phyloP scores from a whole-genome alignment of 176 grass and related monocot genomes.

The Guadua angustifolia region DNA sequence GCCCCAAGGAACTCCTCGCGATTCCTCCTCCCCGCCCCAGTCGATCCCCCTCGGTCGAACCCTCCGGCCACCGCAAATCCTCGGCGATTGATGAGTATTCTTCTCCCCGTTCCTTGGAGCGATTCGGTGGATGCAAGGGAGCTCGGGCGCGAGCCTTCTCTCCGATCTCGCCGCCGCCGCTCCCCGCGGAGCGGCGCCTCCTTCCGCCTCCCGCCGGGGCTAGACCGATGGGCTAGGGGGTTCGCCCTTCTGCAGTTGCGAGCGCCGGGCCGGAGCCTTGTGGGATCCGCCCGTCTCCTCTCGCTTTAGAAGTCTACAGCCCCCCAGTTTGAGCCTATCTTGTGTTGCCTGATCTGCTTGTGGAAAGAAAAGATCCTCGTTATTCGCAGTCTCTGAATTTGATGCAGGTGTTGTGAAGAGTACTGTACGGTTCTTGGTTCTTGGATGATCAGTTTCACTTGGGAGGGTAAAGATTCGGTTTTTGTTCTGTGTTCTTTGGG shows the following conservation, averaged over 20 bases:
- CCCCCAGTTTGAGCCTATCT: not conserved
- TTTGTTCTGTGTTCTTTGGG: not conserved
- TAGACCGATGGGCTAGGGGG: conserved; percentile 50
- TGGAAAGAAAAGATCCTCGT: not conserved
- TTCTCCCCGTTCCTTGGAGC: conserved; percentile 28
- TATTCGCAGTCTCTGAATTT: not conserved
- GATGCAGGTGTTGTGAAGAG: not conserved
- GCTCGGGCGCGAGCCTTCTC: conserved; percentile 36
- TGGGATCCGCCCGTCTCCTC: conserved; percentile 20
- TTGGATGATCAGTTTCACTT: not conserved
- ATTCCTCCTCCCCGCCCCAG: not conserved
- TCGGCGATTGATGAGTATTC: conserved; percentile 58
- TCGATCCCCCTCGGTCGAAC: not conserved
- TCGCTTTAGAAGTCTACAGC: not conserved
- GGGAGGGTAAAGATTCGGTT: conserved; percentile 5
- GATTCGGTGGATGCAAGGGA: conserved; percentile 52
- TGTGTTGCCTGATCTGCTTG: not conserved
- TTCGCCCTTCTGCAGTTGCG: conserved; percentile 15
- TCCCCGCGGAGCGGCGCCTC: conserved; percentile 12
- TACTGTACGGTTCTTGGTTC: conserved; percentile 5
- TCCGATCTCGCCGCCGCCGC: conserved; percentile 28
- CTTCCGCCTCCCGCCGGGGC: conserved; percentile 16
- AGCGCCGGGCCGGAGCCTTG: conserved; percentile 28
- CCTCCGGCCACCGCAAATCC: conserved; percentile 3
- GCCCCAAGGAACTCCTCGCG: too few species aligned